Base-by-base conservation (phyloP, 192 early-diverging fungal species). In the Umbelopsis vinacea region DNA sequence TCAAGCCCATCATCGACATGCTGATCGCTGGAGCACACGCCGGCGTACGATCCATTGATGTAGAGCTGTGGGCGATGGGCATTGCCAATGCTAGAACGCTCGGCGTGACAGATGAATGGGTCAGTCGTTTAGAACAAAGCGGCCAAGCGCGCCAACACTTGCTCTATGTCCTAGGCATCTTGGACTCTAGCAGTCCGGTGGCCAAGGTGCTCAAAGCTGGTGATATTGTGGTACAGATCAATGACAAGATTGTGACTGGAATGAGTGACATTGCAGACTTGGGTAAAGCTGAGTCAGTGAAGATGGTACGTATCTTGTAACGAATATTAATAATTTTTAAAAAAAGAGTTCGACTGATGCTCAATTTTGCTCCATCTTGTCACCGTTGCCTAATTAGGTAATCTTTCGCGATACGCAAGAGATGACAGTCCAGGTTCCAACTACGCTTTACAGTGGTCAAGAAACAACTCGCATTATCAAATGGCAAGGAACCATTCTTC, bases 401-500 rank as follows among this genome's bases (percentile, higher is more conserved):
- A 73, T 94, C 22, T 72, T 97, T 68, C 87, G 96, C 35, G 85
- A 92, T 60, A 91, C 90, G 67, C 52, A 86, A 68, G 94, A 91
- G 73, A 54, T 91, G 53, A 77, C 72, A 0, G 33, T 98, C 26
- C 70, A 63, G 9, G 92, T 96, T 0, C 87, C 88, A 23, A 91
- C 91, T 0, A 87, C 84, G 4, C 80, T 82, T 9, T 76, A 76
- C 70, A 57, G 79, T 47, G 84, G 84, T 6, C 77, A 82, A 43
- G 89, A 85, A 23, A 92, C 88, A 2, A 82, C 80, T 19, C 87
- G 90, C 45, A 79, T 95, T 7, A 81, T 97, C 37, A 80, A 87
- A 24, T 97, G 96, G 96, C 89, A 92, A 11, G 96, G 96, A 9
- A 92, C 91, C 4, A 69, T 89, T 14, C 82, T 95, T 60, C 91